These are phyloP conservation scores for Raffaelea albimanens DNA, from an alignment of 2,329 filamentous ascomycete genomes.

Conservation along the genomic window DNA sequence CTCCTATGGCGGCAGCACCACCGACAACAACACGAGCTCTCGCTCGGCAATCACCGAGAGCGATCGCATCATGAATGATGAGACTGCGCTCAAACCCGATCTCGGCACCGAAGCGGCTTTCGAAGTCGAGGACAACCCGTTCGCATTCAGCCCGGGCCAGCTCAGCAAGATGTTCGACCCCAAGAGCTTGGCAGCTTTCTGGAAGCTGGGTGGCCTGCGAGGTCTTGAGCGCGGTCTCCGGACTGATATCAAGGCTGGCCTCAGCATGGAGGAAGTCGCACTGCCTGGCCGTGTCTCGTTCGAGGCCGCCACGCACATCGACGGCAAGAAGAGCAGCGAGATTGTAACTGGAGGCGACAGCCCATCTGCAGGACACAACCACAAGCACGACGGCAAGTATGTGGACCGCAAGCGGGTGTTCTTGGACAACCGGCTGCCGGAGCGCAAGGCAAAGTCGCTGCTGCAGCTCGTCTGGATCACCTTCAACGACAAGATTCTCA, in stretches of 20 bases:
- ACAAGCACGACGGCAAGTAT: conserved; percentile 26
- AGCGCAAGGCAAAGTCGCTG: conserved; percentile 65
- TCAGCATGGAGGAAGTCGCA: conserved; percentile 65
- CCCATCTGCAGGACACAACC: conserved; percentile 1
- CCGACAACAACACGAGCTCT: conserved; percentile 23
- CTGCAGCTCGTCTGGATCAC: conserved; percentile 72
- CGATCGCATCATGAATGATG: conserved; percentile 51
- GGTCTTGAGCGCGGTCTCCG: conserved; percentile 74
- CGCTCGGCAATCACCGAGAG: conserved; percentile 25
- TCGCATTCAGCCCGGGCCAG: conserved; percentile 76
- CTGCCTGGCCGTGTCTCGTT: conserved; percentile 61
- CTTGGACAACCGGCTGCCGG: conserved; percentile 62
- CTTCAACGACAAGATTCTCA: conserved; percentile 74
- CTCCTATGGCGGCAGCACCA: conserved; percentile 26
- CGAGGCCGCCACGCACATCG: conserved; percentile 50
- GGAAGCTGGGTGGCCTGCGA: conserved; percentile 64
- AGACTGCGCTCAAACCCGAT: conserved; percentile 65
- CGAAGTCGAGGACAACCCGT: conserved; percentile 66
- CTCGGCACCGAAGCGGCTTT: conserved; percentile 70
- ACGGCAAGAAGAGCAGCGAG: conserved; percentile 1
- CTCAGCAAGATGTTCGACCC: conserved; percentile 83
- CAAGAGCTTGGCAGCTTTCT: conserved; percentile 76
- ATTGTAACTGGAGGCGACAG: conserved; percentile 7
- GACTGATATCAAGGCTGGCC: conserved; percentile 59
- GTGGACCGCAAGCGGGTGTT: conserved; percentile 61